Evolutionary conservation across 495 filamentous ascomycete genomes (phyloP), one percentile per base, ranked within the genome.

Genomic region (Aspergillus cavernicola): DNA sequence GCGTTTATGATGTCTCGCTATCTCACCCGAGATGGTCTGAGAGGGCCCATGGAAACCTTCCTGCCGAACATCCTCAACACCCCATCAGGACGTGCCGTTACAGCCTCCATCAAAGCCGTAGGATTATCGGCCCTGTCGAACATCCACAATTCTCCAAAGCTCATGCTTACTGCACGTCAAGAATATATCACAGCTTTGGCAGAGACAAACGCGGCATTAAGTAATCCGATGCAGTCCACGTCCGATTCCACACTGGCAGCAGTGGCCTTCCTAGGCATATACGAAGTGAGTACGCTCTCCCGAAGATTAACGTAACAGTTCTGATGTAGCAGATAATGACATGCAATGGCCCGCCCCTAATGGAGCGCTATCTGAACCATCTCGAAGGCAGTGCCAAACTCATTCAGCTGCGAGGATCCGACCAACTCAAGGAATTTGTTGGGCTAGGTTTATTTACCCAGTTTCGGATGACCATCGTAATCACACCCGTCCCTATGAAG

Each of bases 191-290:
- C 47, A 29, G 52, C 61, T 12, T 36, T 66, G 24, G 37, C 50
- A 9, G 26, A 56, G 35, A 60, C 58, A 13, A 64, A 60, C 24
- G 51, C 48, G 4, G 64, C 55, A 10, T 45, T 66, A 6, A 47
- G 33, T 6, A 56, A 66, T 29, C 52, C 47, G 1, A 37, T 32
- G 8, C 15, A 47, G 7, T 48, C 56, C 12, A 55, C 41, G 33
- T 44, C 51, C 0, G 55, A 66, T 32, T 39, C 55, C 18, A 54
- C 59, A 2, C 35, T 66, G 9, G 41, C 45, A 23, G 59, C 61
- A 10, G 61, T 66, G 16, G 32, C 58, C 3, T 38, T 66, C 11
- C 39, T 66, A 32, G 48, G 56, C 11, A 29, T 64, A 12, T 66
- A 57, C 47, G 64, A 64, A 41, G 64, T 61, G 32, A 42, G 52